These are phyloP conservation scores for Trypanosoma brucei DNA, from an alignment of 208 protist genomes.

Conservation along the genomic window DNA sequence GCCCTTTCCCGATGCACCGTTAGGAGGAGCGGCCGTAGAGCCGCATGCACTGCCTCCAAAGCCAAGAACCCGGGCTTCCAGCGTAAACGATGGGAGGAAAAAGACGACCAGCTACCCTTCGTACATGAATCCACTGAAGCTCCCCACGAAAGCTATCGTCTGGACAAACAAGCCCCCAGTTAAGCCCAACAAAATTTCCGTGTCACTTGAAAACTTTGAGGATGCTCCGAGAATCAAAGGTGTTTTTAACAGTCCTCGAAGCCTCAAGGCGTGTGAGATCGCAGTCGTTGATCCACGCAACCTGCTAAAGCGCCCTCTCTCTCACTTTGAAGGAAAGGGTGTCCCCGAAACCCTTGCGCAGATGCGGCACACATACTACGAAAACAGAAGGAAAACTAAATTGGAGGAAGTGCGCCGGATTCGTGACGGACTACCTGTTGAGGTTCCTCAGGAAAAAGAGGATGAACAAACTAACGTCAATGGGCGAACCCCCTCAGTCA, in stretches of 20 bases:
- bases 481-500: too few relatives aligned
- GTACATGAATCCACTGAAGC: not conserved
- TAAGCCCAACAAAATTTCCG: not conserved
- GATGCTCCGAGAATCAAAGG: slow-evolving; percentile 24
- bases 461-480: not conserved
- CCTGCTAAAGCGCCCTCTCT: slow-evolving; percentile 29
- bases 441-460: slow-evolving; percentile 1
- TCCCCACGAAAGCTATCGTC: not conserved
- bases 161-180: not conserved
- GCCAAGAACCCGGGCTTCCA: not conserved
- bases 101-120: not conserved
- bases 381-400: slow-evolving; percentile 53
- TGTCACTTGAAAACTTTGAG: slow-evolving; percentile 42
- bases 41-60: not conserved
- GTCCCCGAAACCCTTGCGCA: slow-evolving; percentile 39
- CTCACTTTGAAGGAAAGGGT: slow-evolving; percentile 44
- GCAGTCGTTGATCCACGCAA: slow-evolving; percentile 51
- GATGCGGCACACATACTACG: slow-evolving; percentile 60
- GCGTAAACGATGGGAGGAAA: not conserved
- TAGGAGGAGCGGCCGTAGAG: not conserved
- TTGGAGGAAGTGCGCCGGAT: slow-evolving; percentile 38
- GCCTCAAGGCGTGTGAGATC: slow-evolving; percentile 48
- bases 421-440: slow-evolving; percentile 15
- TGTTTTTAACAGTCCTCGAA: slow-evolving; percentile 75
- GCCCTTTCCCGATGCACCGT: not conserved